Conservation (phyloP, 345 rosid species). For the Syzygium grande region DNA sequence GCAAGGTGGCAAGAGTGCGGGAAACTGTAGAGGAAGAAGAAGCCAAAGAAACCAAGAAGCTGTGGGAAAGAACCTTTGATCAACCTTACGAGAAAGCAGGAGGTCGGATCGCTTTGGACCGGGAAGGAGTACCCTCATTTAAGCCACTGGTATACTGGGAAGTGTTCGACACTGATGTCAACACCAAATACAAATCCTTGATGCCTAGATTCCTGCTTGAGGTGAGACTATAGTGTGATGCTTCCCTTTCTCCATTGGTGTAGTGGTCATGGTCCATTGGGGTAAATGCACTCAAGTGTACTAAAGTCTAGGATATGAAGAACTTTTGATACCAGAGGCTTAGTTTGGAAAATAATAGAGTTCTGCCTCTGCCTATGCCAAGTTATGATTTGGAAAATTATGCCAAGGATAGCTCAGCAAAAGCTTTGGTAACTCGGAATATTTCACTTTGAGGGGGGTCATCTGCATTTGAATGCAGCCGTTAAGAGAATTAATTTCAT, state of each 20-base stretch:
- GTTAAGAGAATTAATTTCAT: not conserved
- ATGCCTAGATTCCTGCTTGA: slow-evolving; percentile 71
- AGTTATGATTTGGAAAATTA: not conserved
- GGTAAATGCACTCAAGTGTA: not conserved
- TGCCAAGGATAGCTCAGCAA: not conserved
- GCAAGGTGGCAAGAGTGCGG: slow-evolving; percentile 34
- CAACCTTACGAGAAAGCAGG: slow-evolving; percentile 89
- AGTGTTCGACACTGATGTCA: slow-evolving; percentile 55
- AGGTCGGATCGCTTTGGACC: slow-evolving; percentile 27
- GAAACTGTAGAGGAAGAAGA: slow-evolving; percentile 41
- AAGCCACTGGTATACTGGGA: slow-evolving; percentile 53
- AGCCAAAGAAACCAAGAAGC: slow-evolving; percentile 37
- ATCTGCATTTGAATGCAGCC: not conserved
- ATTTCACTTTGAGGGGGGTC: not conserved
- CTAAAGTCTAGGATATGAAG: not conserved
- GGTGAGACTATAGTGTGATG: slow-evolving; percentile 17
- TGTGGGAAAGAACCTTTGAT: slow-evolving; percentile 62
- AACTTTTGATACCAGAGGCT: not conserved
- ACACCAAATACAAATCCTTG: slow-evolving; percentile 64
- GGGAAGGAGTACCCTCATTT: slow-evolving; percentile 13
- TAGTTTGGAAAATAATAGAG: not conserved
- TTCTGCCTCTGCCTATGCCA: not conserved
- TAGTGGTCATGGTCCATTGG: not conserved
- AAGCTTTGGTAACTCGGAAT: not conserved
- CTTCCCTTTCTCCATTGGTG: not conserved